A percentile compares a stretch with the other conserved stretches of the same genome.
These are phyloP conservation scores for Solanum hybrid DNA, from an alignment of 305 asterid species.

Conservation along the genomic window DNA sequence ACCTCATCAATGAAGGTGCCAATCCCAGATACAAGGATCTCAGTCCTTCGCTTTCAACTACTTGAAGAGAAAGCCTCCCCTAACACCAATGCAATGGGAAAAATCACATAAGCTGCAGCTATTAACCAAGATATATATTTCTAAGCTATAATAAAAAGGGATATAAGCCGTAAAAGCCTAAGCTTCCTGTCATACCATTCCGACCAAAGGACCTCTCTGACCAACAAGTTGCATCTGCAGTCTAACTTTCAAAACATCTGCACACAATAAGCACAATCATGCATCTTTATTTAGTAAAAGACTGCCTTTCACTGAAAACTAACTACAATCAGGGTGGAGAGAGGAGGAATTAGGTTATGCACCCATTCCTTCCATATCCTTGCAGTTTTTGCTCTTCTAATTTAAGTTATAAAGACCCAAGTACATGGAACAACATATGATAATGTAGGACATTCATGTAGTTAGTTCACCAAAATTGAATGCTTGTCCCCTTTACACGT, in stretches of 20 bases:
- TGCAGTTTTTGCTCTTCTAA: neutral
- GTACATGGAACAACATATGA: neutral
- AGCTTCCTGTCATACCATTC: conserved; percentile 55
- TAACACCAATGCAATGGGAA: conserved; percentile 15
- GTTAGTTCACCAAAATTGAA: neutral
- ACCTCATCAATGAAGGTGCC: conserved; percentile 89
- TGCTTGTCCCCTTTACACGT: neutral
- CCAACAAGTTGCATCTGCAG: conserved; percentile 98
- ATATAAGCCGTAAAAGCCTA: neutral
- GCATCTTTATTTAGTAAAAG: neutral
- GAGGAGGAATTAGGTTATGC: neutral
- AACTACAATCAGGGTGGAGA: neutral
- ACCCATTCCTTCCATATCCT: neutral
- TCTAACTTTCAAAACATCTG: conserved; percentile 96
- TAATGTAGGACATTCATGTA: neutral
- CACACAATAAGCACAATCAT: conserved; percentile 23
- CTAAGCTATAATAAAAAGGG: neutral
- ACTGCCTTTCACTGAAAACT: neutral
- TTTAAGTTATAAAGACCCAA: neutral
- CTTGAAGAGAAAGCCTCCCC: conserved; percentile 69
- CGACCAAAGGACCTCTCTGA: conserved; percentile 77
- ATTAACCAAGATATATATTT: neutral
- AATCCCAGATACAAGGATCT: conserved; percentile 81
- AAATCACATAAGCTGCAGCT: conserved; percentile 1
- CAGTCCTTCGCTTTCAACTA: conserved; percentile 64